These are phyloP conservation scores for Capsicum baccatum DNA, from an alignment of 257 asterid genomes.

Conservation along the genomic window DNA sequence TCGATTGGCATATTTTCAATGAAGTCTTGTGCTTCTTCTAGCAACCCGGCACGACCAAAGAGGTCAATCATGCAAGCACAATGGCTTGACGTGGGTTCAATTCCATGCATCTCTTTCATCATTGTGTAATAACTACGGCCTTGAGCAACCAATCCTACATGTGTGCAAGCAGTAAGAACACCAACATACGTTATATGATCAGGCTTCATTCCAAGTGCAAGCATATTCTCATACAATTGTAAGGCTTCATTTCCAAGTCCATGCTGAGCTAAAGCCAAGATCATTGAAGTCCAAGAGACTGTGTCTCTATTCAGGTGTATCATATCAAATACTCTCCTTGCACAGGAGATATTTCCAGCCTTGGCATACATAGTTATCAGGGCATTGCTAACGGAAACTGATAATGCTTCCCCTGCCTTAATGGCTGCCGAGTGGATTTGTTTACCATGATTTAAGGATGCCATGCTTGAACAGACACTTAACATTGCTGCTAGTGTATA, in stretches of 20 bases:
- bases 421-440: conserved; percentile 75
- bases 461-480: conserved; percentile 70
- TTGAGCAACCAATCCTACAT: conserved; percentile 74
- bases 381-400: conserved; percentile 78
- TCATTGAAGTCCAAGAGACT: conserved; percentile 90
- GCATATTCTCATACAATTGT: conserved; percentile 66
- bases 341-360: conserved; percentile 67
- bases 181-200: conserved; percentile 89
- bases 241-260: conserved; percentile 79
- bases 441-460: conserved; percentile 76
- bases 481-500: conserved; percentile 82
- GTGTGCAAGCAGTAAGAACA: conserved; percentile 84
- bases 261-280: conserved; percentile 82
- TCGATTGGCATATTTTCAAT: conserved; percentile 67
- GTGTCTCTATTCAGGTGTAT: conserved; percentile 55
- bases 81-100: conserved; percentile 73
- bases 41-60: conserved; percentile 85
- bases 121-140: conserved; percentile 71
- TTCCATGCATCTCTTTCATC: conserved; percentile 71
- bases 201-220: conserved; percentile 56
- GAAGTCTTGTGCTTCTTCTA: conserved; percentile 70
- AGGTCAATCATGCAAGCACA: conserved; percentile 88
- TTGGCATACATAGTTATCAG: conserved; percentile 84
- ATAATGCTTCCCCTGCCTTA: conserved; percentile 56
- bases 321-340: conserved; percentile 52